Percentiles rank a stretch among this genome's conserved stretches.
Conservation (phyloP, 2,329 filamentous ascomycete species). For the Xylaria digitata region DNA sequence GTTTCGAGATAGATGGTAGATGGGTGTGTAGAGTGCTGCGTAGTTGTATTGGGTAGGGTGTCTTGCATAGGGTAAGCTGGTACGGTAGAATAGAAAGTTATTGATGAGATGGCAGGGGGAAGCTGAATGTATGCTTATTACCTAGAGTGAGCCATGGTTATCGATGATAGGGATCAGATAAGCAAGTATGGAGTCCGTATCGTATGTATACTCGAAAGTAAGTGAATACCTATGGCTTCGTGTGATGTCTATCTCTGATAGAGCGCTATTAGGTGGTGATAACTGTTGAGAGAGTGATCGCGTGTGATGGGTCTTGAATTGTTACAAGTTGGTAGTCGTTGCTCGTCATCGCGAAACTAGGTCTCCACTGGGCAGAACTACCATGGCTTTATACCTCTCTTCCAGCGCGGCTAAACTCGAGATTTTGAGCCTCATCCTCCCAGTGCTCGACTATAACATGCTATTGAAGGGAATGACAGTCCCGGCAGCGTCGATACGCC, state of each 20-base stretch:
- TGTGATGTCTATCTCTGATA: not conserved
- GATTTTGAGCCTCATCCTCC: conserved; percentile 1
- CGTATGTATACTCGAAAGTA: not conserved
- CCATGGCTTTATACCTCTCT: not conserved
- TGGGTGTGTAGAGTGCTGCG: too few relatives aligned
- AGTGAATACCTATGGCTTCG: not conserved
- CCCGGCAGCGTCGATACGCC: not conserved
- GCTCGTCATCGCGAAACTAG: not conserved
- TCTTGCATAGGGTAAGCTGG: not conserved
- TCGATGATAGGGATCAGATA: not conserved
- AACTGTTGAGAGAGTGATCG: not conserved
- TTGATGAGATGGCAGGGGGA: not conserved
- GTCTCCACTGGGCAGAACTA: not conserved
- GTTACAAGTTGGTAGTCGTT: not conserved
- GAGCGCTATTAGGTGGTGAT: not conserved
- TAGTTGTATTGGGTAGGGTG: conserved; percentile 1
- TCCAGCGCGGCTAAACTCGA: not conserved
- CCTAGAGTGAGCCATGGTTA: conserved; percentile 21
- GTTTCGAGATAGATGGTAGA: not conserved
- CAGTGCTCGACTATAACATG: not conserved
- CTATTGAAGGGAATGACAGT: conserved; percentile 1
- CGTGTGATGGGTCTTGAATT: not conserved
- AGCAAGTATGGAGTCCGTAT: not conserved
- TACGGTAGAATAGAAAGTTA: not conserved
- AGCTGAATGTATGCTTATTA: not conserved